A percentile compares a stretch with the other conserved stretches of the same genome.
Evolutionary conservation across 495 filamentous ascomycete species (phyloP).

Genomic region (Sordaria brevicollis): DNA sequence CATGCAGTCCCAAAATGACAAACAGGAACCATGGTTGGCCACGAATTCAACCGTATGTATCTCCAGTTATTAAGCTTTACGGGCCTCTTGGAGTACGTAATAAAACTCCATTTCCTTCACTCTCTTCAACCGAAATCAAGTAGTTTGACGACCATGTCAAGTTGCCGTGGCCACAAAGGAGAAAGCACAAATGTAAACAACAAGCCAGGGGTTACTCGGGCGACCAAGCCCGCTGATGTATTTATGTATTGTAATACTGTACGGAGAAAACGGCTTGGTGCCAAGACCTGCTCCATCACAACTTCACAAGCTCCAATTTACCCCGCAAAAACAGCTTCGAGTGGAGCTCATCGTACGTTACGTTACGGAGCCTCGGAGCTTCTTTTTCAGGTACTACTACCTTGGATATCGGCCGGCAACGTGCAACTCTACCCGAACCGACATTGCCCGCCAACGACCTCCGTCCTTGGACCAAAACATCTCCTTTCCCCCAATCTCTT

Average conservation of each 20-base stretch:
- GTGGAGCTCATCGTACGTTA: not conserved
- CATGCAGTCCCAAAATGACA: too few species aligned
- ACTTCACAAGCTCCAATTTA: not conserved
- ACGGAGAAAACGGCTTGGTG: not conserved
- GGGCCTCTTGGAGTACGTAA: too few species aligned
- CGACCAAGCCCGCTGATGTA: not conserved
- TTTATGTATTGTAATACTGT: too few species aligned
- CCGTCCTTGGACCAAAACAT: not conserved
- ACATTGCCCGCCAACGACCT: too few species aligned
- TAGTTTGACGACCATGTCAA: too few species aligned
- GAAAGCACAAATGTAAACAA: not conserved
- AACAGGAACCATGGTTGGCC: too few species aligned
- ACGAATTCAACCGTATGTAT: too few species aligned
- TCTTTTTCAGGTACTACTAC: not conserved
- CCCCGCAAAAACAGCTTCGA: not conserved
- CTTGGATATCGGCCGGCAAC: not conserved
- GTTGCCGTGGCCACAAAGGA: too few species aligned
- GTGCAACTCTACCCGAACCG: not conserved
- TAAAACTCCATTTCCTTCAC: too few species aligned
- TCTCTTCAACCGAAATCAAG: too few species aligned
- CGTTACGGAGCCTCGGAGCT: not conserved
- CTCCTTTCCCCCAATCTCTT: not conserved
- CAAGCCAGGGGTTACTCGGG: not conserved
- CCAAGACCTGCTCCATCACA: not conserved
- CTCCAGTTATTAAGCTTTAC: too few species aligned